phyloP scores from a whole-genome alignment of 768 basidiomycete species.

The Naganishia vaughanmartiniae region DNA sequence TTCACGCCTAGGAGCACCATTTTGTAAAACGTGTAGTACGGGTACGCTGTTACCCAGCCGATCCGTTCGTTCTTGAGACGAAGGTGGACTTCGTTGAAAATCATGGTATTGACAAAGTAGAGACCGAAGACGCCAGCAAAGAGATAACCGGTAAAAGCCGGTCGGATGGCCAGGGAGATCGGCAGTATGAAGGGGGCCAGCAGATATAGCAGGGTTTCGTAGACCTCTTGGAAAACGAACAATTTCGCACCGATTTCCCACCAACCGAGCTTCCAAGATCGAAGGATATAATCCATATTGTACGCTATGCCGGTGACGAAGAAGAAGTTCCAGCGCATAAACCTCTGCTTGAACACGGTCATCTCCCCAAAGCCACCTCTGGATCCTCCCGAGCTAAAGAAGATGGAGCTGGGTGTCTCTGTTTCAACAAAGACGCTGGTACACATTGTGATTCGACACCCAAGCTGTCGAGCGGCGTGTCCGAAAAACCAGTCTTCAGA shows the following conservation, averaged over 20 bases:
- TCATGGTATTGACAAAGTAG: conserved; percentile 23
- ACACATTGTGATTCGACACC: conserved; percentile 20
- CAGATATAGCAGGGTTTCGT: conserved; percentile 25
- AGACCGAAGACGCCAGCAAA: conserved; percentile 21
- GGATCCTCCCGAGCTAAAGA: conserved; percentile 22
- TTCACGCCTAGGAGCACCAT: conserved; percentile 21
- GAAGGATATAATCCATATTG: conserved; percentile 25
- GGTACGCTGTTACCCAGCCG: conserved; percentile 9
- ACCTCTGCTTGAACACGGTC: conserved; percentile 24
- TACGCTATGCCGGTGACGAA: conserved; percentile 21
- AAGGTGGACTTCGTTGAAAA: conserved; percentile 26
- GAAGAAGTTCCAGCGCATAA: conserved; percentile 27
- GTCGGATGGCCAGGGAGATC: conserved; percentile 12
- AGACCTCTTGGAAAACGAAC: conserved; percentile 26
- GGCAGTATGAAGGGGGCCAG: conserved; percentile 23
- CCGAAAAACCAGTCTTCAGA: conserved; percentile 22
- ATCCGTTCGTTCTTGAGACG: conserved; percentile 25
- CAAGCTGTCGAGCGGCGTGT: conserved; percentile 15
- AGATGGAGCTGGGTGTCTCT: conserved; percentile 7
- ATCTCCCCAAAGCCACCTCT: conserved; percentile 25
- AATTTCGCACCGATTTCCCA: conserved; percentile 26
- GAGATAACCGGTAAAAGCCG: conserved; percentile 18
- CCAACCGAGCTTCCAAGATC: conserved; percentile 26
- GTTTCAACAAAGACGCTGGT: conserved; percentile 20
- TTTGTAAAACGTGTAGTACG: conserved; percentile 14